Evolutionary conservation across 192 early-diverging fungal genomes (phyloP).

Genomic region (Coemansia sp.): DNA sequence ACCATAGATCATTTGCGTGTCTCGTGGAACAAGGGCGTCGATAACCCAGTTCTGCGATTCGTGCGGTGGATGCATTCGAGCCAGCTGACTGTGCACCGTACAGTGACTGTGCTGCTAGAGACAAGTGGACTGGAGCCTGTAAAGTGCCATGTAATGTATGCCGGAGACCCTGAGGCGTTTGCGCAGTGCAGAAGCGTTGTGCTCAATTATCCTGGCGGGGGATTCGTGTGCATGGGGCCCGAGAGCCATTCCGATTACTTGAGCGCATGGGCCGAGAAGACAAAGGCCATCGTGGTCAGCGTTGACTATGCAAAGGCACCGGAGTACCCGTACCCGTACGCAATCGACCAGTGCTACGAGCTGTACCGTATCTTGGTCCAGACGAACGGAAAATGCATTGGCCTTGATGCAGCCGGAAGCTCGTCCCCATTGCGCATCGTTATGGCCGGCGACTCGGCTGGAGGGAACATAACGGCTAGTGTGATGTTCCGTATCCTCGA

Average conservation of each 20-base stretch:
- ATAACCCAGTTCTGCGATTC: constrained; percentile 42
- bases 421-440: constrained; percentile 67
- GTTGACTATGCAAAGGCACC: constrained; percentile 95
- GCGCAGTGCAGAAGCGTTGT: constrained; percentile 50
- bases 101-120: constrained; percentile 8
- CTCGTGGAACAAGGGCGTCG: constrained; percentile 83
- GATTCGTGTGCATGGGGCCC: constrained; percentile 91
- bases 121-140: constrained; percentile 23
- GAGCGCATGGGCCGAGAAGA: constrained; percentile 74
- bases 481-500: constrained; percentile 81
- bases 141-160: constrained; percentile 59
- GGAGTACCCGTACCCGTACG: constrained; percentile 92
- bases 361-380: constrained; percentile 74
- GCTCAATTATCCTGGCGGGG: constrained; percentile 77
- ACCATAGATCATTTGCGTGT: constrained; percentile 83
- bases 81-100: constrained; percentile 14
- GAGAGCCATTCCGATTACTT: constrained; percentile 84
- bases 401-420: constrained; percentile 62
- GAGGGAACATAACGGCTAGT: constrained; percentile 83
- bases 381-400: constrained; percentile 75
- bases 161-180: constrained; percentile 45
- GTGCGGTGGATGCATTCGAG: constrained; percentile 23
- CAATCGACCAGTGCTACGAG: constrained; percentile 89
- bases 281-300: constrained; percentile 70
- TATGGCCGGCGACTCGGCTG: constrained; percentile 90